Percentiles rank a stretch among this genome's conserved stretches.
Evolutionary conservation across 2,329 filamentous ascomycete genomes (phyloP).

Genomic region (Penicillium decumbens): DNA sequence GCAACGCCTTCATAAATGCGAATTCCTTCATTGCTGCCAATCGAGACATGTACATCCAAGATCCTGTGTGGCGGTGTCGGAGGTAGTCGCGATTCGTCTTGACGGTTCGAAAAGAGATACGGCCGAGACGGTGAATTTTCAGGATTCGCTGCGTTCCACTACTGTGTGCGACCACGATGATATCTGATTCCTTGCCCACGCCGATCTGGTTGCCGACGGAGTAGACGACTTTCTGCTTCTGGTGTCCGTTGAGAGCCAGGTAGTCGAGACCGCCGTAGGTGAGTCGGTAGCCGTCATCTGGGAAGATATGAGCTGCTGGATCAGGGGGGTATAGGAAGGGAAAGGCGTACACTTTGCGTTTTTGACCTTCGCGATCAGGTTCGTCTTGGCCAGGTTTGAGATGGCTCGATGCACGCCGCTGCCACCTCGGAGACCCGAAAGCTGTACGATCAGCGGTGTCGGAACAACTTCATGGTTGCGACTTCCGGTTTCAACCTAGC

Average conservation of each 20-base stretch:
- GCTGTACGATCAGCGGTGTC: constrained; percentile 77
- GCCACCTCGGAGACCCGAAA: constrained; percentile 72
- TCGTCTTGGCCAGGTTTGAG: constrained; percentile 83
- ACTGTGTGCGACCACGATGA: constrained; percentile 83
- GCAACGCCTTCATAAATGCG: constrained; percentile 85
- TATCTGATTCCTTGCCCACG: constrained; percentile 96
- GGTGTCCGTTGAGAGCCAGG: constrained; percentile 86
- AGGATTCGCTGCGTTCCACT: constrained; percentile 73
- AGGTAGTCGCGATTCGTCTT: constrained; percentile 96
- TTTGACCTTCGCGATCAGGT: constrained; percentile 85
- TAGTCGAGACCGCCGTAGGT: constrained; percentile 98
- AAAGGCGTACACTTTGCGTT: constrained; percentile 71
- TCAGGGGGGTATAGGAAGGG: neutral
- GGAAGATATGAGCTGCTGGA: neutral
- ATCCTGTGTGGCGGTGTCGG: constrained; percentile 70
- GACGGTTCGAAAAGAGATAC: constrained; percentile 94
- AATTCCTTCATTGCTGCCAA: constrained; percentile 91
- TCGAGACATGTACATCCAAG: constrained; percentile 97
- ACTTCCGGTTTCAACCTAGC: constrained; percentile 83
- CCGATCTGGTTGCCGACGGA: constrained; percentile 92
- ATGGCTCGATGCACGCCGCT: constrained; percentile 81
- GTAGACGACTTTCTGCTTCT: constrained; percentile 74
- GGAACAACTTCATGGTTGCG: constrained; percentile 97
- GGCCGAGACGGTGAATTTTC: constrained; percentile 92
- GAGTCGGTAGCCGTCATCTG: constrained; percentile 87